Conservation (phyloP, 1,284 basidiomycete species). For the Ganoderma lucidum region DNA sequence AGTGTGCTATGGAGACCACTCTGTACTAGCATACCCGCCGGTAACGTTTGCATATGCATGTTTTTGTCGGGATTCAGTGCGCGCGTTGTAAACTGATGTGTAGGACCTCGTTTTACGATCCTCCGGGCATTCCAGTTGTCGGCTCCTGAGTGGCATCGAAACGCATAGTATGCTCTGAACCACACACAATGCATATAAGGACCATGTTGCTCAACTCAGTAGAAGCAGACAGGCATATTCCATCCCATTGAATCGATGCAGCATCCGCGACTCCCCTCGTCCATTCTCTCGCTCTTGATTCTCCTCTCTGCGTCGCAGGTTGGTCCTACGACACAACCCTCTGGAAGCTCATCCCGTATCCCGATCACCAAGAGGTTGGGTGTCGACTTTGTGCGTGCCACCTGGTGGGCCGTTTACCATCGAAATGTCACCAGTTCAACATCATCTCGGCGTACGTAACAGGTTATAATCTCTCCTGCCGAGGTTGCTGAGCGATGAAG, state of each 20-base stretch:
- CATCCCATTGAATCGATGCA: not conserved
- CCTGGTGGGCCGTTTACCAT: not conserved
- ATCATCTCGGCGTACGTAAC: not conserved
- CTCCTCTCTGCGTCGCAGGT: not conserved
- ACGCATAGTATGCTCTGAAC: not conserved
- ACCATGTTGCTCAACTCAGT: not conserved
- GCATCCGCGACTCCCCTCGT: not conserved
- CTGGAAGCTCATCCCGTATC: not conserved
- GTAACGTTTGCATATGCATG: not conserved
- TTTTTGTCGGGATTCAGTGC: not conserved
- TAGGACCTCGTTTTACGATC: not conserved
- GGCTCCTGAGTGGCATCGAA: not conserved
- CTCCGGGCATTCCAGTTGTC: not conserved
- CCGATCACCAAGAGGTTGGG: not conserved
- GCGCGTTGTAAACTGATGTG: not conserved
- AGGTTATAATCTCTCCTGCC: not conserved
- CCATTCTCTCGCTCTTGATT: not conserved
- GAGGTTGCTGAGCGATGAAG: slow-evolving; percentile 45
- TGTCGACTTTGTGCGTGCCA: not conserved
- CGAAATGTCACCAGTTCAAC: not conserved
- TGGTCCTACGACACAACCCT: not conserved
- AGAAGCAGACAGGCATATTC: not conserved
- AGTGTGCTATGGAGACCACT: not conserved
- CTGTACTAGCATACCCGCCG: not conserved
- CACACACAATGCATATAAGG: not conserved